phyloP scores from a whole-genome alignment of 768 basidiomycete species.

The Trametes elegans region DNA sequence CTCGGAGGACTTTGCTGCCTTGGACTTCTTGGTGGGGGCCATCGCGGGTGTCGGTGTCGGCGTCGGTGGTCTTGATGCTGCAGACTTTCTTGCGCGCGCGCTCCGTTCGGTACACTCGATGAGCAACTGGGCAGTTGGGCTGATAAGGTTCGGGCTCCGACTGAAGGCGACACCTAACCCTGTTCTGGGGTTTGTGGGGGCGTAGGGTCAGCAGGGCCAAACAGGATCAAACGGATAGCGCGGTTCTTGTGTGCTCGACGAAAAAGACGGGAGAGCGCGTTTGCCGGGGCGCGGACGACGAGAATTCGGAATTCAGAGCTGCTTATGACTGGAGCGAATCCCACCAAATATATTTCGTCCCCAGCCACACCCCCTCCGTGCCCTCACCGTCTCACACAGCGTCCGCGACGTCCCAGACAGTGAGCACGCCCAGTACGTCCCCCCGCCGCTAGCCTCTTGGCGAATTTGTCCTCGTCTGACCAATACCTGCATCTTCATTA shows the following conservation, averaged over 20 bases:
- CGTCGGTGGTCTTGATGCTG: conserved; percentile 24
- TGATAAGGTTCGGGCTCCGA: conserved; percentile 21
- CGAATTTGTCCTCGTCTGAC: conserved; percentile 1
- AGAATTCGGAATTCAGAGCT: conserved; percentile 13
- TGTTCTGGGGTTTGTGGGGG: conserved; percentile 8
- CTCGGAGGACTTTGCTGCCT: conserved; percentile 90
- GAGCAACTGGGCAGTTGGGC: conserved; percentile 29
- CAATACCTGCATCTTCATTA: conserved; percentile 11
- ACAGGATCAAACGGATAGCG: conserved; percentile 21
- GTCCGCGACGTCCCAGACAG: conserved; percentile 1
- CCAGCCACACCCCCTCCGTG: background rate
- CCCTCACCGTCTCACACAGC: conserved; percentile 6
- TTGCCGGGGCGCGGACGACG: background rate
- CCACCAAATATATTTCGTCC: conserved; percentile 14
- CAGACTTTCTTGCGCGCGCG: conserved; percentile 11
- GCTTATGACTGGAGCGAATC: conserved; percentile 10
- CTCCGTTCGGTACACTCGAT: conserved; percentile 14
- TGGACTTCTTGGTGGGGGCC: conserved; percentile 96
- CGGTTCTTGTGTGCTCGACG: conserved; percentile 14
- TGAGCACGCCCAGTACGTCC: background rate
- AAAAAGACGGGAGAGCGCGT: conserved; percentile 5
- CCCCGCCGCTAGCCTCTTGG: background rate
- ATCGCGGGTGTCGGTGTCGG: conserved; percentile 44
- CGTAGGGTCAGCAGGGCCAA: background rate
- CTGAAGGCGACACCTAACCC: conserved; percentile 19